These are phyloP conservation scores for Xylariaceae sp. DNA, from an alignment of 2,329 filamentous ascomycete genomes.

Conservation along the genomic window DNA sequence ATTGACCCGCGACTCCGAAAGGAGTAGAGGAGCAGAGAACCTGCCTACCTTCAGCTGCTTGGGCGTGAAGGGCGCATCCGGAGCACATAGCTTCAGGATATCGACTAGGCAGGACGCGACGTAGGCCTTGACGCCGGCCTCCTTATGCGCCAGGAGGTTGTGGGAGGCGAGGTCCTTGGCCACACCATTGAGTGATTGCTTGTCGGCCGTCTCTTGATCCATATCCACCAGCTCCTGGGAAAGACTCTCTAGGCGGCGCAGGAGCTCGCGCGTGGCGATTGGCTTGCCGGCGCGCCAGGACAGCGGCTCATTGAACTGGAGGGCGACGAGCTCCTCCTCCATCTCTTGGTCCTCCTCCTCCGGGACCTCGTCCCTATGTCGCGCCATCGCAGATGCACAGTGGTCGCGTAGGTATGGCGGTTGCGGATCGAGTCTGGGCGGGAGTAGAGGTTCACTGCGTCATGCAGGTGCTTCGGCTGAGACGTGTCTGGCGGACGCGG, in stretches of 20 bases:
- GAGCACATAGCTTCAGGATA: constrained; percentile 84
- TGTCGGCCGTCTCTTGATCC: constrained; percentile 79
- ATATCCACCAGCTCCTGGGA: constrained; percentile 76
- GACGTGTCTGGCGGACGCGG: too few species aligned
- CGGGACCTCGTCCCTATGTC: constrained; percentile 29
- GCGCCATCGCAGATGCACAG: constrained; percentile 30
- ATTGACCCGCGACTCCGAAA: constrained; percentile 16
- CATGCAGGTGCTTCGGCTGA: too few species aligned
- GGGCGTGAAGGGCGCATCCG: constrained; percentile 86
- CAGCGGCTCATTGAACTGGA: constrained; percentile 78
- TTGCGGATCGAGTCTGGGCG: too few species aligned
- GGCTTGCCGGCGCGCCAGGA: constrained; percentile 89
- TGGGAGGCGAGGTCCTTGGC: constrained; percentile 77
- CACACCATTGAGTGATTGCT: constrained; percentile 74
- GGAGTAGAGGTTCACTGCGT: too few species aligned
- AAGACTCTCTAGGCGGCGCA: constrained; percentile 72
- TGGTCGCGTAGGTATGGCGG: too few species aligned
- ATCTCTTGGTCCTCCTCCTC: constrained; percentile 33
- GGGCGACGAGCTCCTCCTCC: constrained; percentile 33
- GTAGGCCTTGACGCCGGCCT: constrained; percentile 86
- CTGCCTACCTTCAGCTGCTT: constrained; percentile 78
- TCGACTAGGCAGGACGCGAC: constrained; percentile 86
- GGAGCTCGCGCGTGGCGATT: constrained; percentile 74
- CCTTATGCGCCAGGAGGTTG: constrained; percentile 83
- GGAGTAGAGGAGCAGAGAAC: background rate